A percentile compares a stretch with the other conserved stretches of the same genome.
Evolutionary conservation across 805 yeast species (phyloP).

Genomic region (Lipomyces chichibuensis): DNA sequence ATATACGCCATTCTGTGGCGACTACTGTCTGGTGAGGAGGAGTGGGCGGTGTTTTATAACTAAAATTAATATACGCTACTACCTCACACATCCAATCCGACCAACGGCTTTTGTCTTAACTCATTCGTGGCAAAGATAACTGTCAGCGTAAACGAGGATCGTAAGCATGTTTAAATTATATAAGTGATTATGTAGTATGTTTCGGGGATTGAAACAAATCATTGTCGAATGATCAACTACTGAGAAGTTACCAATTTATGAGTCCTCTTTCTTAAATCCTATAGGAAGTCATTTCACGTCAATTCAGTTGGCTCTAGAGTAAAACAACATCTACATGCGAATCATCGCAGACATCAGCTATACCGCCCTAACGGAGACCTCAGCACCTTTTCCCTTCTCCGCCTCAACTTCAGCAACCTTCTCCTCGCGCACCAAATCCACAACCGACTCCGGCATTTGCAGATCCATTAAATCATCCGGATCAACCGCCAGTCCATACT

Average conservation of each 20-base stretch:
- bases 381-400: neutral
- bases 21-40: neutral
- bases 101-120: neutral
- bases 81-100: neutral
- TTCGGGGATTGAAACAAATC: neutral
- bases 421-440: neutral
- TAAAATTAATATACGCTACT: neutral
- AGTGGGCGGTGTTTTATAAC: neutral
- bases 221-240: neutral
- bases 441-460: neutral
- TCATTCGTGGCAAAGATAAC: neutral
- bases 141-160: neutral
- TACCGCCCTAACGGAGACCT: neutral
- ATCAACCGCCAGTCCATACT: slow-evolving; percentile 18
- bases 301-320: neutral
- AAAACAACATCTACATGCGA: neutral
- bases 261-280: neutral
- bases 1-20: neutral
- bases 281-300: neutral
- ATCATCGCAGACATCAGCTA: neutral
- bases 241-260: neutral
- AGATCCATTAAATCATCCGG: slow-evolving; percentile 8
- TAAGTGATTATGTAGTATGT: too few relatives aligned
- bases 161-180: too few relatives aligned
- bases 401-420: slow-evolving; percentile 1